Conservation (phyloP, 2,329 filamentous ascomycete genomes). For the Venturia pyrina region DNA sequence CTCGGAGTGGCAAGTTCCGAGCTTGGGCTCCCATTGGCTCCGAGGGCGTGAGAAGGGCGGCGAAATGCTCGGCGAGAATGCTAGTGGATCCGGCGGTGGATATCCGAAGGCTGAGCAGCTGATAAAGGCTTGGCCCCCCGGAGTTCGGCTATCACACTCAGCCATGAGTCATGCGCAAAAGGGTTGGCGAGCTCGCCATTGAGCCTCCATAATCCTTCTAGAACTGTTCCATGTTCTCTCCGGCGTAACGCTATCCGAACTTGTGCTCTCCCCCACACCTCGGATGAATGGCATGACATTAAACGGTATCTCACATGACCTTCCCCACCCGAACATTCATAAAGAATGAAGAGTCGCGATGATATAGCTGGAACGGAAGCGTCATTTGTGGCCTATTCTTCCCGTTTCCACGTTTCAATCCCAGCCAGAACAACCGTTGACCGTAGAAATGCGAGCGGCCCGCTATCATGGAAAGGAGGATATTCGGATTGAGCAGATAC, state of each 20-base stretch:
- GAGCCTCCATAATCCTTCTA: background rate
- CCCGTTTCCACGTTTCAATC: background rate
- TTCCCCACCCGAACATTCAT: background rate
- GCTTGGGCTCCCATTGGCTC: background rate
- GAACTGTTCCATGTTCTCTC: background rate
- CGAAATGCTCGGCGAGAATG: background rate
- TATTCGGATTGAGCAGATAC: slow-evolving; percentile 21
- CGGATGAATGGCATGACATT: background rate
- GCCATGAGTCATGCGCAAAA: background rate
- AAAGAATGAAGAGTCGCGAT: background rate
- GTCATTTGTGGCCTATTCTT: background rate
- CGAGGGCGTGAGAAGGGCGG: background rate
- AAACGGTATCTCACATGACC: background rate
- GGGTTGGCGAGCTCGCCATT: background rate
- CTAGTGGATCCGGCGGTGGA: background rate
- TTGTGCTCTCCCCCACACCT: background rate
- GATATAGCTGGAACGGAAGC: background rate
- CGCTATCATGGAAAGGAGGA: slow-evolving; percentile 21
- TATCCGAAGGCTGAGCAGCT: background rate
- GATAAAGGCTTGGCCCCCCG: background rate
- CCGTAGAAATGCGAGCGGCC: slow-evolving; percentile 22
- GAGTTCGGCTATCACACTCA: background rate
- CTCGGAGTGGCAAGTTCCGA: background rate
- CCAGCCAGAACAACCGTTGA: background rate
- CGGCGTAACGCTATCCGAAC: background rate